Conservation (phyloP, 805 yeast genomes). For the Yarrowia divulgata region DNA sequence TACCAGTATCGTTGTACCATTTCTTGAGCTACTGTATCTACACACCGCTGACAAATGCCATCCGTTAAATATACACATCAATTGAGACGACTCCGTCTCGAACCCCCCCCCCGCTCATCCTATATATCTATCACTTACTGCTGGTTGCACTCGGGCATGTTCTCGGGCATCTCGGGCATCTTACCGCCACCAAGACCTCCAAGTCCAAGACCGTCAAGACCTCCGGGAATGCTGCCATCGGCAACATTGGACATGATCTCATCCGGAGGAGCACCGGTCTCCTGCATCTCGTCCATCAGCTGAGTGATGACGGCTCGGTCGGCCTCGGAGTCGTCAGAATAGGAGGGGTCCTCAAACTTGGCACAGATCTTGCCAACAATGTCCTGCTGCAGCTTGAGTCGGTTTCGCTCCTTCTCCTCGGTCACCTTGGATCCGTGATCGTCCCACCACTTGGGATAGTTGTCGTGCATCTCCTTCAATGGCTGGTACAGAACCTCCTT, state of each 20-base stretch:
- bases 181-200: constrained; percentile 44
- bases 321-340: constrained; percentile 58
- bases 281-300: constrained; percentile 68
- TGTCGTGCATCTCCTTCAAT: constrained; percentile 75
- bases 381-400: constrained; percentile 67
- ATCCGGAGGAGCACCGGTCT: constrained; percentile 79
- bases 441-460: constrained; percentile 74
- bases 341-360: constrained; percentile 70
- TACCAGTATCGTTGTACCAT: too few species aligned
- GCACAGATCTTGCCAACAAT: constrained; percentile 67
- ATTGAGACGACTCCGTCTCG: constrained; percentile 22
- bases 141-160: constrained; percentile 40
- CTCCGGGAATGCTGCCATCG: constrained; percentile 54
- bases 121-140: constrained; percentile 33
- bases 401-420: constrained; percentile 56
- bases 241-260: constrained; percentile 71
- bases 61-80: constrained; percentile 15
- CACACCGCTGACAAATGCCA: not conserved
- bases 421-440: constrained; percentile 57
- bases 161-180: constrained; percentile 40
- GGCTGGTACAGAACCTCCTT: constrained; percentile 90
- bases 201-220: constrained; percentile 36
- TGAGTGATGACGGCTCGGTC: constrained; percentile 61
- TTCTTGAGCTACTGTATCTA: too few species aligned
- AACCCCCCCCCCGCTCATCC: not conserved